A percentile compares a stretch with the other conserved stretches of the same genome.
phyloP scores from a whole-genome alignment of 2,329 filamentous ascomycete species.

The Erysiphe neolycopersici region DNA sequence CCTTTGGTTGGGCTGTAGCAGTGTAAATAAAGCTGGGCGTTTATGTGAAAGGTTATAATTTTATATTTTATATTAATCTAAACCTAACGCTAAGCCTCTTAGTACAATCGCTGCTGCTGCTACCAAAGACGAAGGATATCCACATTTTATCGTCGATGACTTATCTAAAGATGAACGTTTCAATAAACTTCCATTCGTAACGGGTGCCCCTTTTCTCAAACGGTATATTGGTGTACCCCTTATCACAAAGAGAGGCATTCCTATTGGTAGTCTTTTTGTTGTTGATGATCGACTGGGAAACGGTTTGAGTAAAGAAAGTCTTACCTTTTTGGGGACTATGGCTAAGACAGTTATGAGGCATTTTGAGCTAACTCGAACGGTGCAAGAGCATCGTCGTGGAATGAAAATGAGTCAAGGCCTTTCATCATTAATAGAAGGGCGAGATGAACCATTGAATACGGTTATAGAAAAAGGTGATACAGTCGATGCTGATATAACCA shows the following conservation, averaged over 20 bases:
- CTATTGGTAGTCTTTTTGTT: conserved; percentile 33
- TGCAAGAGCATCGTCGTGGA: conserved; percentile 24
- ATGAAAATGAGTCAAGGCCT: conserved; percentile 28
- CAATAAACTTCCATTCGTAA: conserved; percentile 11
- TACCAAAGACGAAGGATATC: conserved; percentile 6
- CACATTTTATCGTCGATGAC: conserved; percentile 12
- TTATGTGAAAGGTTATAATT: conserved; percentile 11
- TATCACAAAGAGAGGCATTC: conserved; percentile 13
- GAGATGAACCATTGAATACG: conserved; percentile 9
- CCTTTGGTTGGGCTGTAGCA: conserved; percentile 13
- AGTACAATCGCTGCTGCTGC: conserved; percentile 11
- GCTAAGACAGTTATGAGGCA: conserved; percentile 30
- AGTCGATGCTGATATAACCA: conserved; percentile 7
- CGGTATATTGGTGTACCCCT: conserved; percentile 14
- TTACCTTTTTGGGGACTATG: conserved; percentile 30
- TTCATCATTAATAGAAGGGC: conserved; percentile 25
- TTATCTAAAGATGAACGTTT: conserved; percentile 10
- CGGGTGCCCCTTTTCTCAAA: conserved; percentile 7
- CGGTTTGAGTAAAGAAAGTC: conserved; percentile 21
- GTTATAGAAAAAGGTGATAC: conserved; percentile 6
- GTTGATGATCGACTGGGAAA: conserved; percentile 27
- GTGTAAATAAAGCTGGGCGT: conserved; percentile 10
- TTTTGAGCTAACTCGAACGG: conserved; percentile 27
- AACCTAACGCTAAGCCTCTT: conserved; percentile 1
- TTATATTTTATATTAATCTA: not conserved